A percentile compares a stretch with the other conserved stretches of the same genome.
These are phyloP conservation scores for Ulvella scutata DNA, from an alignment of 139 green algal genomes.

Conservation along the genomic window DNA sequence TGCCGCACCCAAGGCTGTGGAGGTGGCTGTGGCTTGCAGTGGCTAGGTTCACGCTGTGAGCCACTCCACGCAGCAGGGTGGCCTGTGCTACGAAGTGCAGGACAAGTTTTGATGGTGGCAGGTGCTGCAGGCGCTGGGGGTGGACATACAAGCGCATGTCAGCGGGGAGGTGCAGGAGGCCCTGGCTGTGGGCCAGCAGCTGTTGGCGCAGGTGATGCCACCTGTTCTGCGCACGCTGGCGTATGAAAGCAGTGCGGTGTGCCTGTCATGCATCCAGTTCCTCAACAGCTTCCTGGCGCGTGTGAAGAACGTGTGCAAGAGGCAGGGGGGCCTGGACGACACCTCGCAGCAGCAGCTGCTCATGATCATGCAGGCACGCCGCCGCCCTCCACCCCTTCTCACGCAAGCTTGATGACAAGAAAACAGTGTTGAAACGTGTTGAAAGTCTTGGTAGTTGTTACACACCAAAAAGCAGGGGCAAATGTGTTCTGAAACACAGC, in stretches of 20 bases:
- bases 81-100: no score
- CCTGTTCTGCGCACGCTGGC: slow-evolving; percentile 35
- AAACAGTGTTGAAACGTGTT: no score
- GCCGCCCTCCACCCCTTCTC: not conserved
- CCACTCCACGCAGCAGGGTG: no score
- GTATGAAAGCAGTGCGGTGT: not conserved
- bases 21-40: no score
- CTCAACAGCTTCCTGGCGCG: not conserved
- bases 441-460: no score
- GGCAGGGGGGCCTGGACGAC: not conserved
- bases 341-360: not conserved
- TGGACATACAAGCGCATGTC: slow-evolving; percentile 46
- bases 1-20: no score
- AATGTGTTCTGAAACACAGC: not conserved
- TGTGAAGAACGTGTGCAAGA: not conserved
- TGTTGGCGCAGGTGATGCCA: slow-evolving; percentile 33
- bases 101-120: no score
- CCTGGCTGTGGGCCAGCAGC: slow-evolving; percentile 13
- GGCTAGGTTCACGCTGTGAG: no score
- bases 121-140: slow-evolving; percentile 30
- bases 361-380: not conserved
- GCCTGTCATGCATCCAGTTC: not conserved
- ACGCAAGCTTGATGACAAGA: no score
- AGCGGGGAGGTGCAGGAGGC: slow-evolving; percentile 23
- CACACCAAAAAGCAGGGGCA: not conserved